Evolutionary conservation across 176 grass and related monocot genomes (phyloP), one percentile per base, ranked within the genome.

Genomic region (Echinochloa phyllopogon): DNA sequence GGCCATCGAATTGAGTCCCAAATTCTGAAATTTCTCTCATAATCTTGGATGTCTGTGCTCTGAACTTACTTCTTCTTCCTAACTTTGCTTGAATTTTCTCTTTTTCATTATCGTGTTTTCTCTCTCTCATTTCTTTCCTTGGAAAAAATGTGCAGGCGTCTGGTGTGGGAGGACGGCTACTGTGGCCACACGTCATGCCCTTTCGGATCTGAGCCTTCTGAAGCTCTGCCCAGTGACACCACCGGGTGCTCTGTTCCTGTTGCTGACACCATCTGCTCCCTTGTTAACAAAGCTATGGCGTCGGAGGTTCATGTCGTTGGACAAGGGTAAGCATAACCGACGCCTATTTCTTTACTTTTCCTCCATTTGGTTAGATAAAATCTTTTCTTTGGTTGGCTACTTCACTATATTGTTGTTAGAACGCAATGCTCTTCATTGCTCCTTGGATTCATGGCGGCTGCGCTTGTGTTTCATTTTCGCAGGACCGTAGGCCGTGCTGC

Each of bases 111-210:
- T 2, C 39, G 24, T 57, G 58, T 51, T 72, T 53, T 11, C 38
- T 40, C 75, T 76, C 57, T 81, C 66, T 48, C 23, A 27, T 42
- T n/a, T 44, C 6, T 36, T 16, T 29, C 10, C 43, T 61, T 65
- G 61, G 29, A 33, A 33, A 33, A 81, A 51, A 75, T 86, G 80
- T 65, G 75, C 91, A 98, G 95, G 86, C 91, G 80, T 93, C 92
- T 98, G 68, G 91, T 93, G 62, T 95, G 91, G 91, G 93, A 93
- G 79, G 95, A 95, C 56, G 93, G 95, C 39, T 93, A 84, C 76
- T 98, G 91, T 61, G 76, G 89, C 51, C 84, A 88, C 84, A 92
- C 85, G 27, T 86, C 89, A 53, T 91, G 80, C 69, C 36, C 81
- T 78, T 69, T 64, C 62, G 89, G 85, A 87, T 87, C 89, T 87